Base-by-base conservation (phyloP, 1,139 yeast species). In the Candida tropicalis region DNA sequence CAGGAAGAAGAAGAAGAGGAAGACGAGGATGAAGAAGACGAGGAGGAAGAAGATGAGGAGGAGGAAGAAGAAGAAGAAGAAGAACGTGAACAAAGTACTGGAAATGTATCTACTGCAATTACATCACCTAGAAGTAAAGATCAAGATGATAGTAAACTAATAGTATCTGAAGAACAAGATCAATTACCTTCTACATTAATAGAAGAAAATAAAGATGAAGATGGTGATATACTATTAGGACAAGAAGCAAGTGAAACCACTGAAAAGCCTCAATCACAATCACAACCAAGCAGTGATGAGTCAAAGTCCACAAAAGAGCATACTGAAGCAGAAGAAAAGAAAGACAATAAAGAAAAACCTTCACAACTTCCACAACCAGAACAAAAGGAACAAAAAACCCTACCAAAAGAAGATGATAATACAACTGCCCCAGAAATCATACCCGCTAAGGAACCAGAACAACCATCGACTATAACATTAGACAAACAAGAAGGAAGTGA, bases 41-140 rank as follows among this genome's bases (percentile, higher is more conserved):
- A 43, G 3, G 54, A 45, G 5, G 47, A 49, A 3, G 56, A 50
- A 1, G 56, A 45, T 3, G 57, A 51, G 1, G 57, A 46, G 1
- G 53, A 43, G 3, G 58, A 46, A 0, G 55, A 56, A 4, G 60
- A 57, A 2, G 66, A 49, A 6, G 51, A 45, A 8, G 58, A 48
- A 4, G 57, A 41, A 4, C 58, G 47, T 7, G 57, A 31, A n/a
- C 24, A 18, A 12, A 31, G 35, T 18, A 18, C 22, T 18, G 35
- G 10, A n/a, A 31, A 31, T 18, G 7, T 31, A 18, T 31, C 49
- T 17, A 52, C 50, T 4, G 50, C 45, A 10, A 53, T 49, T 11
- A 55, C 47, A 5, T 55, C 54, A 9, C 58, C 58, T 5, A 56
- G 49, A n/a, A 56, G 52, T 7, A 51, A 48, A 9, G 56, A 50